Evolutionary conservation across 2,329 filamentous ascomycete species (phyloP).

Genomic region (Botrytis porri): DNA sequence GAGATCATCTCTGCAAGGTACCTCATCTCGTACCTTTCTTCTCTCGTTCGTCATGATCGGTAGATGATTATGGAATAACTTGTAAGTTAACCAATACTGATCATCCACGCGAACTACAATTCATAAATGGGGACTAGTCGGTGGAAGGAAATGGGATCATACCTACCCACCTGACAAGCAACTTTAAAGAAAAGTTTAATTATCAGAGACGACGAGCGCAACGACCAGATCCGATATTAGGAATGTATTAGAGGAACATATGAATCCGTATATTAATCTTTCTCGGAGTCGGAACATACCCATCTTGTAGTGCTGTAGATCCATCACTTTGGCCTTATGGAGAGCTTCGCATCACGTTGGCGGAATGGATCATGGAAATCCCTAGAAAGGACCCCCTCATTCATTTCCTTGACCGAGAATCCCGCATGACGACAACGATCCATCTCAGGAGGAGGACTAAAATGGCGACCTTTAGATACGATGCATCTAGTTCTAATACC

Average conservation of each 20-base stretch:
- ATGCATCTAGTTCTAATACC: neutral
- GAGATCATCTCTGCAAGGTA: neutral
- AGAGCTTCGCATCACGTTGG: neutral
- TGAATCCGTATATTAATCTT: neutral
- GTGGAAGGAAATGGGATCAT: neutral
- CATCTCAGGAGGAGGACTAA: neutral
- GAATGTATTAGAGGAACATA: neutral
- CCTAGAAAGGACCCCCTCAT: neutral
- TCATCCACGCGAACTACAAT: neutral
- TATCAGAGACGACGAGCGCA: neutral
- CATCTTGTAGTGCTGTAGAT: conserved; percentile 5
- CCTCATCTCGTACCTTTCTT: neutral
- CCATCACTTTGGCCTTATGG: neutral
- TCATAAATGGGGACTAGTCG: neutral
- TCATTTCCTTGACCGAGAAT: neutral
- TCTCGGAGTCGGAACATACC: neutral
- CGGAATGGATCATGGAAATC: neutral
- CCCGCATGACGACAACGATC: neutral
- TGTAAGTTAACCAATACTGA: neutral
- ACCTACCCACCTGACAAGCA: neutral
- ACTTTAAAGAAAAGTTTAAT: neutral
- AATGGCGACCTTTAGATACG: neutral
- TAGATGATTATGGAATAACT: neutral
- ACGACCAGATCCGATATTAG: neutral
- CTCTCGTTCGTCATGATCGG: neutral